Evolutionary conservation across 805 yeast species (phyloP).

Genomic region (Wickerhamomyces ciferrii): DNA sequence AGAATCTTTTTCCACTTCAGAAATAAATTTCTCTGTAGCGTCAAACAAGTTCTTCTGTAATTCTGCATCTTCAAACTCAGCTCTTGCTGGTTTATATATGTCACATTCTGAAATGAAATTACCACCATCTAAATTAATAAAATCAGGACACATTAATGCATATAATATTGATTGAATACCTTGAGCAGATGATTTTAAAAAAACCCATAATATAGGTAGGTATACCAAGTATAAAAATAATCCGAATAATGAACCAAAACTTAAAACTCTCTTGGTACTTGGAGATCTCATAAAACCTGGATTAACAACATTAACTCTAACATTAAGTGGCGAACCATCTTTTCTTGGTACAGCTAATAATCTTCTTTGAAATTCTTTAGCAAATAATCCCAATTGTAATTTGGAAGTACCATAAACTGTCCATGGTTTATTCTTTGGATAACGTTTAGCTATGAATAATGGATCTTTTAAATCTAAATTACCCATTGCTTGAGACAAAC

Average conservation of each 20-base stretch:
- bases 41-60: slow-evolving; percentile 59
- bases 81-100: slow-evolving; percentile 46
- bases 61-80: slow-evolving; percentile 57
- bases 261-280: slow-evolving; percentile 69
- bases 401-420: slow-evolving; percentile 79
- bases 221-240: slow-evolving; percentile 57
- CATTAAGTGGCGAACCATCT: slow-evolving; percentile 67
- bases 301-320: slow-evolving; percentile 70
- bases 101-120: slow-evolving; percentile 71
- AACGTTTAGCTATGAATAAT: slow-evolving; percentile 53
- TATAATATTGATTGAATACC: slow-evolving; percentile 79
- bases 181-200: slow-evolving; percentile 66
- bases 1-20: slow-evolving; percentile 58
- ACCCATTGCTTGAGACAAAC: slow-evolving; percentile 75
- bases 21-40: slow-evolving; percentile 53
- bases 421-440: slow-evolving; percentile 64
- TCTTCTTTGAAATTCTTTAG: slow-evolving; percentile 70
- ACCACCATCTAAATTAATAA: slow-evolving; percentile 59
- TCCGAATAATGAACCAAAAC: slow-evolving; percentile 69
- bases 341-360: slow-evolving; percentile 54
- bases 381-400: slow-evolving; percentile 67
- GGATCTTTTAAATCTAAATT: slow-evolving; percentile 57
- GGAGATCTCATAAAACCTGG: slow-evolving; percentile 93
- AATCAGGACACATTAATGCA: slow-evolving; percentile 68
- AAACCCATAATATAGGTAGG: slow-evolving; percentile 80